Base-by-base conservation (phyloP, 2,329 filamentous ascomycete genomes). In the Colletotrichum eleusines region DNA sequence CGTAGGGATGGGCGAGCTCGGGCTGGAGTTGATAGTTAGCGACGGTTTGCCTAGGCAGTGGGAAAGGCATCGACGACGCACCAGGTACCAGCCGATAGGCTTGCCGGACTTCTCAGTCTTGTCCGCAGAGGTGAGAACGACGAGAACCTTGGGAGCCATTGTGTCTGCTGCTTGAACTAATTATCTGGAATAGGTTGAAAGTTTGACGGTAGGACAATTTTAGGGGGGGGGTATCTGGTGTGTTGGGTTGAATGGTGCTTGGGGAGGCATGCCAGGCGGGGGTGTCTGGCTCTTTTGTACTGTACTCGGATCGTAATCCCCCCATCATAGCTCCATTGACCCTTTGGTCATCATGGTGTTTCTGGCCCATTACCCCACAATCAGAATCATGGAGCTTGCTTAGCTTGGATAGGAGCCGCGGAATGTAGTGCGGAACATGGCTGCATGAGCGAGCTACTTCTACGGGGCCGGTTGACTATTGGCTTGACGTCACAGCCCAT, bases 1-100 rank as follows among this genome's bases (percentile, higher is more conserved):
- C 82, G 80, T 89, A 88, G 20, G 90, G 89, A 80, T 92, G 90
- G 58, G 90, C 87, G 66, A 92, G 83, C 77, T 92, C 90, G 68
- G 87, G 84, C 86, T 88, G 69, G 3, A 76, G 23, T 28, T 72
- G 54, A 66, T 53, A 35, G 65, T 55, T 33, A 58, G 44, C 55
- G 23, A 16, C 7, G 42, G 2, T 26, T 28, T 12, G 3, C 33
- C 60, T 9, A 23, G 38, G 28, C n/a, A 5, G 12, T 6, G 54
- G 64, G 5, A 16, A 28, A 31, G 16, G 20, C 5, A 20, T 51
- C 6, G 51, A 72, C 82, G 51, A 72, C 82, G 59, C 82, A 91
- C 89, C 76, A 94, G 82, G 77, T 89, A 94, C 91, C 91, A 94
- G 73, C 92, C 92, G 0, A 91, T 93, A 12, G 86, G 86, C 76